Conservation (phyloP, 352 stramenopile genomes). For the Phytophthora colocasiae region DNA sequence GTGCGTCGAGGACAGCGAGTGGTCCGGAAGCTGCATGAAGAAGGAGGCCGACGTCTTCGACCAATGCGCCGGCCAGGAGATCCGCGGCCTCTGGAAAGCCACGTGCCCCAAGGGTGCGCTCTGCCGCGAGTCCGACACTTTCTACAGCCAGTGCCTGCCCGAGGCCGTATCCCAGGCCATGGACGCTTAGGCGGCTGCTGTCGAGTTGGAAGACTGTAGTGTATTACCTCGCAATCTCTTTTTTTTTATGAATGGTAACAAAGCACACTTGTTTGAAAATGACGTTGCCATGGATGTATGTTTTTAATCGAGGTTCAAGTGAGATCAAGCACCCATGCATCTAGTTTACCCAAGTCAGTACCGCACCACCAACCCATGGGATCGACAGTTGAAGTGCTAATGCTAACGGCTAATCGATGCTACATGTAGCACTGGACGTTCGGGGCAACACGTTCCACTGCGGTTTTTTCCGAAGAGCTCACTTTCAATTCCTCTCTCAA, state of each 20-base stretch:
- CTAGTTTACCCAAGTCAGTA: no score
- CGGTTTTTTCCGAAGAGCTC: background rate
- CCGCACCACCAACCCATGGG: no score
- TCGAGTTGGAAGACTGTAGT: background rate
- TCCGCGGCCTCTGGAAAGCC: conserved; percentile 37
- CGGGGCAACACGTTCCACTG: background rate
- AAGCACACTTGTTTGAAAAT: background rate
- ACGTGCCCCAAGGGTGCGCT: conserved; percentile 33
- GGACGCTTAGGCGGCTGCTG: conserved; percentile 23
- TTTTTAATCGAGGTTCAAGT: no score
- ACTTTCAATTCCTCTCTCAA: conserved; percentile 17
- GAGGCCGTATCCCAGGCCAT: conserved; percentile 28
- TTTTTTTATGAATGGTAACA: conserved; percentile 14
- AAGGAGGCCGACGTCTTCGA: conserved; percentile 36
- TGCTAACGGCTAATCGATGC: no score
- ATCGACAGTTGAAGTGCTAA: background rate
- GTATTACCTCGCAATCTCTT: conserved; percentile 9
- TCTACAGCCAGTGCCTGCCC: conserved; percentile 41
- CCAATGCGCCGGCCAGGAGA: conserved; percentile 35
- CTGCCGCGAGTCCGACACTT: conserved; percentile 34
- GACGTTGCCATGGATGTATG: no score
- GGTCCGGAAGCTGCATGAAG: conserved; percentile 39
- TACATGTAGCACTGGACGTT: no score
- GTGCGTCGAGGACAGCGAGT: conserved; percentile 37
- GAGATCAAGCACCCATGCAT: no score